A percentile compares a stretch with the other conserved stretches of the same genome.
These are phyloP conservation scores for Exidia glandulosa DNA, from an alignment of 768 basidiomycete species.

Conservation along the genomic window DNA sequence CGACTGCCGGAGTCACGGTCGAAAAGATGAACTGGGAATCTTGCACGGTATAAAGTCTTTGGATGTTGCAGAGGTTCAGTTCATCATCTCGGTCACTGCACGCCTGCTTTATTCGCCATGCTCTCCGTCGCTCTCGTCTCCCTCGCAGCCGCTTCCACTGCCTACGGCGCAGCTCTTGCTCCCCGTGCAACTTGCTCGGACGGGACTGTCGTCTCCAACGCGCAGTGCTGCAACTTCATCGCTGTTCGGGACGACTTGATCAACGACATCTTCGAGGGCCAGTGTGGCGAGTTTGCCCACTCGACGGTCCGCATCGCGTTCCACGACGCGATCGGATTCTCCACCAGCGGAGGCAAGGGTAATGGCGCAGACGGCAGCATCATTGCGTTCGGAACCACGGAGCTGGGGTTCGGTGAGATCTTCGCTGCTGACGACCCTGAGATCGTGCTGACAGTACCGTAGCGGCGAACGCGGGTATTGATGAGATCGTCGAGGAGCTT, in stretches of 20 bases:
- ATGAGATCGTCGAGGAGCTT: conserved; percentile 13
- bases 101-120: too few relatives aligned
- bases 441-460: conserved; percentile 15
- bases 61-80: too few relatives aligned
- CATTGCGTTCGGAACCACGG: conserved; percentile 14
- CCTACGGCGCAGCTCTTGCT: too few relatives aligned
- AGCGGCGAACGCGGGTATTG: conserved; percentile 16
- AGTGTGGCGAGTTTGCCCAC: neutral
- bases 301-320: neutral
- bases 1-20: too few relatives aligned
- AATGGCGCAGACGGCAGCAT: conserved; percentile 18
- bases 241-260: neutral
- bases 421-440: too few relatives aligned
- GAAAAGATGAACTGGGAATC: too few relatives aligned
- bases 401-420: too few relatives aligned
- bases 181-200: neutral
- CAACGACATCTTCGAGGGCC: neutral
- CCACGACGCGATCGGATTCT: neutral
- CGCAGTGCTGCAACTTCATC: neutral
- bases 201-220: too few relatives aligned
- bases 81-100: too few relatives aligned
- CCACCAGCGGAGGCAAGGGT: conserved; percentile 5
- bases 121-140: too few relatives aligned
- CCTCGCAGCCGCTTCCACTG: too few relatives aligned
- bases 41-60: too few relatives aligned